Evolutionary conservation across 2,329 filamentous ascomycete genomes (phyloP).

Genomic region (Diaporthe destruens): DNA sequence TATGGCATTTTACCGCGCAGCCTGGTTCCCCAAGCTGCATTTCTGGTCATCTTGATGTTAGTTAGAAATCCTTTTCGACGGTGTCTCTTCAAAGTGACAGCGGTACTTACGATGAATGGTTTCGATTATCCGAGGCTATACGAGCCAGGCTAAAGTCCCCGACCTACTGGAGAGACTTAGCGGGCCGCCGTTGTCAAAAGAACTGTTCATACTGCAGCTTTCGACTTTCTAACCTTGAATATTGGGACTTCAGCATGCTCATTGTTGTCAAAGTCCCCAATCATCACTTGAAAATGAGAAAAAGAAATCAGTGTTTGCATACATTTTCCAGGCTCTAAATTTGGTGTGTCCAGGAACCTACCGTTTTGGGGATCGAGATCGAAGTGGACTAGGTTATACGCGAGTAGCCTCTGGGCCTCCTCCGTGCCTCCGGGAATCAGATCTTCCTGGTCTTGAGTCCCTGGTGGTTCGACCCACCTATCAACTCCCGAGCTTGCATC

Average conservation of each 20-base stretch:
- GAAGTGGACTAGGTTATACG: slow-evolving; percentile 6
- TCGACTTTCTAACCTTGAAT: slow-evolving; percentile 10
- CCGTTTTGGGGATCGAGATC: slow-evolving; percentile 12
- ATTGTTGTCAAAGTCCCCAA: slow-evolving; percentile 8
- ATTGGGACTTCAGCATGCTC: slow-evolving; percentile 14
- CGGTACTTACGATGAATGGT: neutral
- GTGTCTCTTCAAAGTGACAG: neutral
- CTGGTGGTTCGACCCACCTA: neutral
- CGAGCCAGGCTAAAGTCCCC: slow-evolving; percentile 12
- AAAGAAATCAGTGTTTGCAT: neutral
- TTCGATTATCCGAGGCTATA: neutral
- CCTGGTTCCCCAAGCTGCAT: neutral
- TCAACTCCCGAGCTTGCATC: neutral
- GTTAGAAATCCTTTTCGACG: neutral
- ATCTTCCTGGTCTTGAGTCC: neutral
- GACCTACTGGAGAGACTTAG: slow-evolving; percentile 23
- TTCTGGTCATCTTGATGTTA: neutral
- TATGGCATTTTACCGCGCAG: neutral
- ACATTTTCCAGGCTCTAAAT: no score
- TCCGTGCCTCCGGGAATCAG: neutral
- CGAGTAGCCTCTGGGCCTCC: neutral
- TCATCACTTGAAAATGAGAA: neutral
- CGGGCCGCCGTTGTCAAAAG: neutral
- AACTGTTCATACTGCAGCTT: neutral
- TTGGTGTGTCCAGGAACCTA: neutral